phyloP scores from a whole-genome alignment of 2,329 filamentous ascomycete genomes.

The Ilyonectria robusta region DNA sequence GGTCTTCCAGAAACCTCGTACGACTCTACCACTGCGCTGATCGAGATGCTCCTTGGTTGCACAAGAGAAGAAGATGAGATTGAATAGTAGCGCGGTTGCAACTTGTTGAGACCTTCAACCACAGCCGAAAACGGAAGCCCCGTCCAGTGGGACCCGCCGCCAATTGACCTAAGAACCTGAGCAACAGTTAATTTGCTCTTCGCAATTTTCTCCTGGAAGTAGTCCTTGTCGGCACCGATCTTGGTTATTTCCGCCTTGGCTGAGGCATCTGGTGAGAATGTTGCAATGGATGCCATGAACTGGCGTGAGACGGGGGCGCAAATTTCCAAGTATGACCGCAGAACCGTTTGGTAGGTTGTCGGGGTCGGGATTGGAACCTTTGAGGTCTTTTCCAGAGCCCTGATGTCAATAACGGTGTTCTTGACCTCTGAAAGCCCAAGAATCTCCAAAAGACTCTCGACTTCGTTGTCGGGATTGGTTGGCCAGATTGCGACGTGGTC shows the following conservation, averaged over 20 bases:
- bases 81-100: constrained; percentile 35
- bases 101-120: constrained; percentile 22
- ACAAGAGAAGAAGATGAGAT: constrained; percentile 33
- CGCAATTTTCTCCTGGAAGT: constrained; percentile 61
- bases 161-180: not conserved
- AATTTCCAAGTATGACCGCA: constrained; percentile 97
- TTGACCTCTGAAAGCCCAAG: constrained; percentile 83
- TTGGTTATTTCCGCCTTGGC: constrained; percentile 90
- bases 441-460: constrained; percentile 87
- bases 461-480: constrained; percentile 92
- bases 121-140: constrained; percentile 65
- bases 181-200: not conserved
- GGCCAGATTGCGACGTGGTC: constrained; percentile 98
- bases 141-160: not conserved
- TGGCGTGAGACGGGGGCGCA: constrained; percentile 96
- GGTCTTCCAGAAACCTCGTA: not conserved
- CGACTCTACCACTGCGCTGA: constrained; percentile 24
- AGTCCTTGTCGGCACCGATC: constrained; percentile 93
- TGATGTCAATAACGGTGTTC: constrained; percentile 87
- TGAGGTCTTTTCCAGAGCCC: constrained; percentile 92
- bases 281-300: constrained; percentile 87
- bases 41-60: constrained; percentile 21
- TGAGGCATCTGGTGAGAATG: constrained; percentile 88
- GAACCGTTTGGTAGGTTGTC: constrained; percentile 93
- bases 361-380: constrained; percentile 98